phyloP scores from a whole-genome alignment of 164 flowering plant genomes.

The Brasenia schreberi region DNA sequence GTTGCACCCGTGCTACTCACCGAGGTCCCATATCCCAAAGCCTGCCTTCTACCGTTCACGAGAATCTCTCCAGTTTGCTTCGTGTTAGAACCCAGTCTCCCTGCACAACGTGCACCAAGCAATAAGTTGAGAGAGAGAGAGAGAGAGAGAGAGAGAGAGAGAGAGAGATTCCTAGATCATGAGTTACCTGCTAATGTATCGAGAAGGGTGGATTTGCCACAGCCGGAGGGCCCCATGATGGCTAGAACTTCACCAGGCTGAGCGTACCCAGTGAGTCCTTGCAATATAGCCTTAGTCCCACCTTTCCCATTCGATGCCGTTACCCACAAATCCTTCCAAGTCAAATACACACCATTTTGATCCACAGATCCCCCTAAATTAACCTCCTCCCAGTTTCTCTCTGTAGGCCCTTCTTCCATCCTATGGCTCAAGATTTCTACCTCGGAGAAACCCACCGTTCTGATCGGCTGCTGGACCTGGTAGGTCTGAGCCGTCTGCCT shows the following conservation, averaged over 20 bases:
- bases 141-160: no score
- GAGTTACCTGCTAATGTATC: slow-evolving; percentile 46
- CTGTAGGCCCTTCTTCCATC: neutral
- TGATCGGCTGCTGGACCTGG: no score
- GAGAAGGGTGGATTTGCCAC: slow-evolving; percentile 41
- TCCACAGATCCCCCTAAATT: neutral
- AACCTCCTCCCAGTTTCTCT: neutral
- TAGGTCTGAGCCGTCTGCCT: no score
- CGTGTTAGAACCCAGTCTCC: slow-evolving; percentile 36
- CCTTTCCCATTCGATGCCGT: slow-evolving; percentile 9
- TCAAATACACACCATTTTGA: slow-evolving; percentile 15
- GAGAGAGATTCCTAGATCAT: no score
- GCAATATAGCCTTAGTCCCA: slow-evolving; percentile 13
- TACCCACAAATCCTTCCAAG: slow-evolving; percentile 34
- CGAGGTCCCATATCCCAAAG: slow-evolving; percentile 57
- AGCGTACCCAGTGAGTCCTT: slow-evolving; percentile 31
- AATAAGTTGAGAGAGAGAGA: no score
- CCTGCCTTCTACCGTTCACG: slow-evolving; percentile 44
- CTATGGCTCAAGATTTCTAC: neutral
- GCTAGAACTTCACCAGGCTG: slow-evolving; percentile 34
- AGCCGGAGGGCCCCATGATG: slow-evolving; percentile 52
- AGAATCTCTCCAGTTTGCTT: slow-evolving; percentile 40
- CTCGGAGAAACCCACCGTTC: neutral
- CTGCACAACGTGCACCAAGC: slow-evolving; percentile 17
- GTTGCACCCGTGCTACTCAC: slow-evolving; percentile 11